Evolutionary conservation across 2,329 filamentous ascomycete species (phyloP), one percentile per base, ranked within the genome.

Genomic region (Sarocladium kiliense): DNA sequence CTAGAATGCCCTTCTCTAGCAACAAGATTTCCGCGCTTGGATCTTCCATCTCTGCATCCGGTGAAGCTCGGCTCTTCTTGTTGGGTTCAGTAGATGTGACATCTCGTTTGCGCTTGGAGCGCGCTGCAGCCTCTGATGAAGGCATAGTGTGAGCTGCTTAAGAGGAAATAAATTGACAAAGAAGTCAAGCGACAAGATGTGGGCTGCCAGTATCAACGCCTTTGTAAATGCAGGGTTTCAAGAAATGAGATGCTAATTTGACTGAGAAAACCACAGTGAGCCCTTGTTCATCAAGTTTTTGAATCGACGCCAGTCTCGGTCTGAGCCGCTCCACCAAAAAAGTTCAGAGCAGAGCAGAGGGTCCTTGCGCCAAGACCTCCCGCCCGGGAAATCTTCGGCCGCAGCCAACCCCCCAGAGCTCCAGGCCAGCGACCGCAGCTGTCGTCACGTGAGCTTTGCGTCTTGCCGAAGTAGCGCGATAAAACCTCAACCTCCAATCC

Each of bases 1-100:
- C 86, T 58, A 91, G 73, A 55, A 97, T 91, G 56, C 89, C 86
- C 59, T 83, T 78, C 73, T 97, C 92, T 55, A 97, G 80, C 54
- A 83, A 74, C 41, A 93, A 73, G 57, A 96, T 89, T 59, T 84
- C 80, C 55, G 81, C 78, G 66, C 87, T 81, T 45, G 76, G 69
- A 65, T 85, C 80, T 58, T 79, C 73, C 27, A 27, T 39, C 21
- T 57, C 51, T n/a, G 63, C 73, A 71, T 60, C 61, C 69, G 73
- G 72, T 58, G 80, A 71, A 55, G 77, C 73, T 59, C 77, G 77
- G 16, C 74, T 65, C 57, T 78, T 75, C 65, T 86, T 85, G 63
- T 76, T 75, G 11, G 74, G 68, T 32, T 72, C 68, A 36, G 76
- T 73, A 23, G 68, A 70, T 26, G 67, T 63, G 27, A 74, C 71